Percentiles rank a stretch among this genome's conserved stretches.
phyloP scores from a whole-genome alignment of 192 early-diverging fungal species.

The Mortierella claussenii region DNA sequence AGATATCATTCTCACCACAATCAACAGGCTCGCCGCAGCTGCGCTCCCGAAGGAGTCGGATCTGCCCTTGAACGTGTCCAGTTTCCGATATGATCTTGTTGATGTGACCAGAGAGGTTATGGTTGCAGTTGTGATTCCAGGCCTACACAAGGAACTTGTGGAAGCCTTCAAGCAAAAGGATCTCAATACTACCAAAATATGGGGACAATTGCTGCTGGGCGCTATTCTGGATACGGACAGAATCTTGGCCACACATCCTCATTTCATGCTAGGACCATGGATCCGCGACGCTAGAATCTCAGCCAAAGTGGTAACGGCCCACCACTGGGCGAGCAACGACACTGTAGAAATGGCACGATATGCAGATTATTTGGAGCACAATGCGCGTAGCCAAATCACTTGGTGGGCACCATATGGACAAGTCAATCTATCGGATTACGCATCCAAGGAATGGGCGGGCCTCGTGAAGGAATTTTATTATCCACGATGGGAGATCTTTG shows the following conservation, averaged over 20 bases:
- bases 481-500: conserved; percentile 39
- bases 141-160: conserved; percentile 28
- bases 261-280: conserved; percentile 47
- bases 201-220: conserved; percentile 12
- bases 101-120: conserved; percentile 46
- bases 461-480: conserved; percentile 32
- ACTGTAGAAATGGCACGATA: conserved; percentile 2
- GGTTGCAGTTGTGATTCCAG: conserved; percentile 26
- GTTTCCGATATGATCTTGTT: conserved; percentile 45
- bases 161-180: conserved; percentile 33
- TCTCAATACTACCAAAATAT: neutral
- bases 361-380: conserved; percentile 34
- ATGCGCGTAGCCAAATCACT: conserved; percentile 35
- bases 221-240: conserved; percentile 23
- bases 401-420: conserved; percentile 49
- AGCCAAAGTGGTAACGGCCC: neutral
- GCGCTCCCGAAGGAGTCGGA: neutral
- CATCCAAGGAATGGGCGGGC: conserved; percentile 38
- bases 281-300: conserved; percentile 20
- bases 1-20: neutral
- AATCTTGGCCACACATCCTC: conserved; percentile 27
- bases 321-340: neutral
- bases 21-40: neutral
- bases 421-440: conserved; percentile 19
- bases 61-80: conserved; percentile 32